phyloP scores from a whole-genome alignment of 2,329 filamentous ascomycete species.

The Claviceps sp. region DNA sequence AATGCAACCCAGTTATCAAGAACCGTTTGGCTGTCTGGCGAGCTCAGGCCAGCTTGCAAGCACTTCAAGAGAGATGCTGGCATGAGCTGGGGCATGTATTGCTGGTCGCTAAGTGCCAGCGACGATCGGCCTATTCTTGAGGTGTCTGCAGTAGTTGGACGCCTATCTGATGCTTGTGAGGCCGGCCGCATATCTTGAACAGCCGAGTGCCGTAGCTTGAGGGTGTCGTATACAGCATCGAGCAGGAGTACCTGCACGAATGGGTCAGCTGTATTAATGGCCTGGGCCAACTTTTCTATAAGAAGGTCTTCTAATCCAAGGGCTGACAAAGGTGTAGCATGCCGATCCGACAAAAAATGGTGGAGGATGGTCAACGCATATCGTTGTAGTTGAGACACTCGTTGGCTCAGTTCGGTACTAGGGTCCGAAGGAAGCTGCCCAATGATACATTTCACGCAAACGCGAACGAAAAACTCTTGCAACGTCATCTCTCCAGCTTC shows the following conservation, averaged over 20 bases:
- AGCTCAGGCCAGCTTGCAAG: constrained; percentile 67
- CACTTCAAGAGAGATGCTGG: constrained; percentile 67
- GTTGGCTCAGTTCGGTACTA: constrained; percentile 17
- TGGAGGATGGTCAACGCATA: constrained; percentile 57
- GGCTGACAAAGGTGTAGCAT: constrained; percentile 42
- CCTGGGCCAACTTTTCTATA: constrained; percentile 51
- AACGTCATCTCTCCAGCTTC: constrained; percentile 44
- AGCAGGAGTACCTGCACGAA: constrained; percentile 66
- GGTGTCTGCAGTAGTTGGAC: constrained; percentile 27
- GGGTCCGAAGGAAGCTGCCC: constrained; percentile 11
- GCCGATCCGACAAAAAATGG: constrained; percentile 53
- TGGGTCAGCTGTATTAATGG: constrained; percentile 48
- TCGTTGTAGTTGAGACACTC: constrained; percentile 55
- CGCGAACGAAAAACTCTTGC: constrained; percentile 54
- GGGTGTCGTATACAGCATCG: constrained; percentile 59
- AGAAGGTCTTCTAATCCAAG: constrained; percentile 58
- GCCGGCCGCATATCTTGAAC: constrained; percentile 23
- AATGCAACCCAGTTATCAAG: constrained; percentile 89
- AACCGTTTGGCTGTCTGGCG: constrained; percentile 57
- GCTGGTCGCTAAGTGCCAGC: constrained; percentile 17
- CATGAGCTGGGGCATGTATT: constrained; percentile 29
- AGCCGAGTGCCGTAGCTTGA: constrained; percentile 47
- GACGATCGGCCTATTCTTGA: constrained; percentile 26
- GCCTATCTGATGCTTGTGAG: constrained; percentile 35
- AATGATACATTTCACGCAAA: constrained; percentile 49